Conservation (phyloP, 2,329 filamentous ascomycete species). For the Decorospora gaudefroyi region DNA sequence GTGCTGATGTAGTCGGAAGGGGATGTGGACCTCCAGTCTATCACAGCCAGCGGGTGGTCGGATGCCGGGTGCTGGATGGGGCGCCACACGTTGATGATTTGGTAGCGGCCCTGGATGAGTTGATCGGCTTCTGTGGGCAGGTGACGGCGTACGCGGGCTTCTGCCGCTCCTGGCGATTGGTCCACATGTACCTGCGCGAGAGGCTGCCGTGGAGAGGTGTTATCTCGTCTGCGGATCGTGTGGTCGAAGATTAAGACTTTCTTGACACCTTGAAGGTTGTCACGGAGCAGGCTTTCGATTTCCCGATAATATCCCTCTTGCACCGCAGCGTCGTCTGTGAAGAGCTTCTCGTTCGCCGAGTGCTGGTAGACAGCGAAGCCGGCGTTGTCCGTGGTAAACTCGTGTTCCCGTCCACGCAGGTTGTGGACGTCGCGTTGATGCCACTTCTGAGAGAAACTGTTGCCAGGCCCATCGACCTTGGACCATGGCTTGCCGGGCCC, state of each 20-base stretch:
- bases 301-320: constrained; percentile 64
- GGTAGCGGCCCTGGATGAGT: constrained; percentile 62
- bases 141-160: constrained; percentile 65
- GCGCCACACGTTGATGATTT: constrained; percentile 73
- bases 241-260: constrained; percentile 74
- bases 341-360: constrained; percentile 59
- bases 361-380: constrained; percentile 62
- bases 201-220: constrained; percentile 63
- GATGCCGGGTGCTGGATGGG: constrained; percentile 67
- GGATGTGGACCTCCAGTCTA: constrained; percentile 64
- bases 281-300: constrained; percentile 61
- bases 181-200: constrained; percentile 74
- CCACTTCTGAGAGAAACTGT: constrained; percentile 57
- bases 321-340: constrained; percentile 61
- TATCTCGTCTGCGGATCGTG: constrained; percentile 64
- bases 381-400: constrained; percentile 61
- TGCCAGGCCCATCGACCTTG: constrained; percentile 65
- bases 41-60: constrained; percentile 69
- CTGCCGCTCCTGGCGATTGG: constrained; percentile 67
- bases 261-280: constrained; percentile 60
- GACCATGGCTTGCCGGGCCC: constrained; percentile 63
- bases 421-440: constrained; percentile 58
- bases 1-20: constrained; percentile 64
- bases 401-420: constrained; percentile 56
- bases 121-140: constrained; percentile 61